phyloP scores from a whole-genome alignment of 2,329 filamentous ascomycete genomes.

The Xylaria sp. region DNA sequence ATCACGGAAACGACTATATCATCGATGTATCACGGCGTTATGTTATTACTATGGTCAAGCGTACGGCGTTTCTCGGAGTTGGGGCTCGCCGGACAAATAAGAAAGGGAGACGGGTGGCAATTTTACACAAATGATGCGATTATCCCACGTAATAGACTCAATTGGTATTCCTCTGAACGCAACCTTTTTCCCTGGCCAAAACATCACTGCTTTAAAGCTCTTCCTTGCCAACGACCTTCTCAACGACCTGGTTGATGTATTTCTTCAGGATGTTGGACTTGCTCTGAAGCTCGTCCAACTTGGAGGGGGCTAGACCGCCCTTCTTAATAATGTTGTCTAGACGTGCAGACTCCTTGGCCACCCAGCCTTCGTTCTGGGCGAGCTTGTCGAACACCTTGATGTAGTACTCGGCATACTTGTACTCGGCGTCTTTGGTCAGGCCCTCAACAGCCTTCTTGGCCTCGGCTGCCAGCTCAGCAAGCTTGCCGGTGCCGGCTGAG shows the following conservation, averaged over 20 bases:
- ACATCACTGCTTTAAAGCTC: constrained; percentile 67
- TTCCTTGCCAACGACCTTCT: constrained; percentile 70
- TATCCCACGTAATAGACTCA: constrained; percentile 27
- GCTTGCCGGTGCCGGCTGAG: constrained; percentile 66
- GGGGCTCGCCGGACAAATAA: constrained; percentile 24
- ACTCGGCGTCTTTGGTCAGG: constrained; percentile 69
- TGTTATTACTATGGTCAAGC: constrained; percentile 36
- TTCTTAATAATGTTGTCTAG: constrained; percentile 84
- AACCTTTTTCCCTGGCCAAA: constrained; percentile 25
- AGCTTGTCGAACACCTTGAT: constrained; percentile 90
- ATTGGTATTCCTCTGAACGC: constrained; percentile 26
- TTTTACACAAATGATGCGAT: constrained; percentile 25
- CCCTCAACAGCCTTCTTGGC: constrained; percentile 75
- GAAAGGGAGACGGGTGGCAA: constrained; percentile 21
- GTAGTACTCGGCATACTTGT: constrained; percentile 94
- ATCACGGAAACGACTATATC: constrained; percentile 29
- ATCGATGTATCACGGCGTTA: constrained; percentile 21
- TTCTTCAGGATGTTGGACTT: constrained; percentile 89
- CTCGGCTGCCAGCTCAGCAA: constrained; percentile 75
- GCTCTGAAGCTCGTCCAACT: constrained; percentile 86
- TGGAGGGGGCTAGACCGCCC: constrained; percentile 84
- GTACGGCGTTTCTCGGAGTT: constrained; percentile 42
- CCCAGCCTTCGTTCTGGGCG: constrained; percentile 79
- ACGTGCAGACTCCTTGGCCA: constrained; percentile 84
- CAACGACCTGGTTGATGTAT: constrained; percentile 73